Evolutionary conservation across 2,329 filamentous ascomycete genomes (phyloP).

Genomic region (Botrytis elliptica): DNA sequence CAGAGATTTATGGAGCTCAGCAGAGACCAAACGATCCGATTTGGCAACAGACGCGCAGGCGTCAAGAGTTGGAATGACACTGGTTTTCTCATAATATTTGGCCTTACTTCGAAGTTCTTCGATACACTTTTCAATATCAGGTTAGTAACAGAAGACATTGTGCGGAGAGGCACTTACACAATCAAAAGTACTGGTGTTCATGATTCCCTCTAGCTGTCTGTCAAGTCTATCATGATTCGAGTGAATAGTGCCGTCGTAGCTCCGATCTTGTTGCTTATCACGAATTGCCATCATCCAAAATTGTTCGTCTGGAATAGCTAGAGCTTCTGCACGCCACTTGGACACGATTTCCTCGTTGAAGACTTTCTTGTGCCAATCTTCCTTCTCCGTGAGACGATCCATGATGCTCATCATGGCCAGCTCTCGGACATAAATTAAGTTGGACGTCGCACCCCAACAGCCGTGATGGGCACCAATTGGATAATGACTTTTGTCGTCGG

Average conservation of each 20-base stretch:
- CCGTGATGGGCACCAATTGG: background rate
- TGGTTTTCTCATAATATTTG: constrained; percentile 25
- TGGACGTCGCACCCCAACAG: background rate
- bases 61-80: constrained; percentile 23
- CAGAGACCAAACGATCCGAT: constrained; percentile 49
- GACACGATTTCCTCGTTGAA: constrained; percentile 31
- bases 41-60: constrained; percentile 47
- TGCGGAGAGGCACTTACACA: background rate
- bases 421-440: constrained; percentile 28
- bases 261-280: background rate
- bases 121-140: constrained; percentile 40
- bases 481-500: background rate
- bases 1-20: constrained; percentile 44
- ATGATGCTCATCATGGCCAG: constrained; percentile 35
- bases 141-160: constrained; percentile 19
- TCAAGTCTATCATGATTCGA: background rate
- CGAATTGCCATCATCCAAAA: background rate
- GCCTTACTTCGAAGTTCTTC: constrained; percentile 33
- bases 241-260: background rate
- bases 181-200: constrained; percentile 5
- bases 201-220: background rate
- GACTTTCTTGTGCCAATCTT: constrained; percentile 33
- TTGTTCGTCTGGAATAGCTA: constrained; percentile 29
- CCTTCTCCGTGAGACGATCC: constrained; percentile 35
- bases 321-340: constrained; percentile 35